These are phyloP conservation scores for Termitomyces bulborhizus DNA, from an alignment of 768 basidiomycete species.

Conservation along the genomic window DNA sequence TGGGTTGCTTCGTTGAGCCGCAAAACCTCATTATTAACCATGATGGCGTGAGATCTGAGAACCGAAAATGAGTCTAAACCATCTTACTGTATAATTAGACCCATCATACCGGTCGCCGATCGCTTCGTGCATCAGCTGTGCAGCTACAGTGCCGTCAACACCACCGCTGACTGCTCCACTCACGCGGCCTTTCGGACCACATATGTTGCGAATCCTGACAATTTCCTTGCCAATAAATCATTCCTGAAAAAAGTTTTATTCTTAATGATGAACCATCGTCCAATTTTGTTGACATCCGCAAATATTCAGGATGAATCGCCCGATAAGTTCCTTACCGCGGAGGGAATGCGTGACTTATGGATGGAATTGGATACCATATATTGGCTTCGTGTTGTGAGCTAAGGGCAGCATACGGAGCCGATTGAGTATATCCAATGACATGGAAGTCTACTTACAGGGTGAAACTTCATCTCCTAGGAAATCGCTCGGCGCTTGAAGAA, in stretches of 20 bases:
- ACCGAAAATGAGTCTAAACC: constrained; percentile 20
- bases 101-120: constrained; percentile 83
- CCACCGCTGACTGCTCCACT: constrained; percentile 98
- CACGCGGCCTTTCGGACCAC: constrained; percentile 90
- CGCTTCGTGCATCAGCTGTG: constrained; percentile 99
- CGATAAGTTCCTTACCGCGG: constrained; percentile 87
- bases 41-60: constrained; percentile 92
- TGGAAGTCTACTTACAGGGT: constrained; percentile 79
- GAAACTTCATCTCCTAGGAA: constrained; percentile 78
- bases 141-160: constrained; percentile 96
- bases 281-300: constrained; percentile 79
- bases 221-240: constrained; percentile 98
- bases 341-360: constrained; percentile 96
- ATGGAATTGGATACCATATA: constrained; percentile 98
- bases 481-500: neutral
- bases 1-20: constrained; percentile 87
- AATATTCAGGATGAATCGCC: constrained; percentile 76
- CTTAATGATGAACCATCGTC: constrained; percentile 76
- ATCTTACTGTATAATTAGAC: neutral
- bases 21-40: constrained; percentile 98
- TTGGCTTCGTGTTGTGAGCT: constrained; percentile 79
- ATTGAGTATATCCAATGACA: constrained; percentile 78
- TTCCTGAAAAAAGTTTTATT: constrained; percentile 45
- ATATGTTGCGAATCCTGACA: constrained; percentile 86
- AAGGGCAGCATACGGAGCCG: constrained; percentile 90